Evolutionary conservation across 495 filamentous ascomycete species (phyloP), one percentile per base, ranked within the genome.

Genomic region (Tuber aestivum): DNA sequence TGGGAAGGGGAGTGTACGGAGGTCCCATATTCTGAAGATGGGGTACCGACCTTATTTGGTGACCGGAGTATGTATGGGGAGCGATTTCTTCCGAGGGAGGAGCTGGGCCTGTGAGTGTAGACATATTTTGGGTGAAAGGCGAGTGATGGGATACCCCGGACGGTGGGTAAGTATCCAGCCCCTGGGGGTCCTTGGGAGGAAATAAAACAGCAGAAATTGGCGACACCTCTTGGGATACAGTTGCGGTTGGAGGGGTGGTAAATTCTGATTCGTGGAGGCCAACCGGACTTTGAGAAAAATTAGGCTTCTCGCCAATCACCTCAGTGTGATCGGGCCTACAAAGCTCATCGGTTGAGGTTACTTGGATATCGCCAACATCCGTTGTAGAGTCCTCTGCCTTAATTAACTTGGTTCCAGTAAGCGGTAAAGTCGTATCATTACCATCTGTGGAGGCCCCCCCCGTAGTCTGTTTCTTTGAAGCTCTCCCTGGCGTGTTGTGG

Each of bases 401-500:
- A 61, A 61, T 12, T 9, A n/a, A 14, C n/a, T 14, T 32, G 50
- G 50, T 4, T 23, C 2, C 10, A 27, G 50, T 14, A 32, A 61
- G n/a, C 27, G 50, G 50, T 61, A 14, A 61, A 61, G 50, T 27
- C 27, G 50, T 12, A 27, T 9, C 50, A 61, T 61, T n/a, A 14
- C n/a, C 23, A 27, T 61, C 23, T 12, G 10, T 61, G 23, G 12
- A 9, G 27, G 50, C 27, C n/a, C 12, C n/a, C n/a, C 14, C 2
- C n/a, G n/a, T 61, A 3, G n/a, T 35, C 56, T 35, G 14, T 4
- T 65, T 65, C 27, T 20, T 32, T 16, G 27, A 12, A 14, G 6
- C 14, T 1, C 6, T 7, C 32, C 77, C 77, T 23, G 72, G 70
- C 16, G 76, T 70, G 4, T 73, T 48, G 21, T 74, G 50, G 14